Conservation (phyloP, 2,329 filamentous ascomycete species). For the Aspergillus chevalieri region DNA sequence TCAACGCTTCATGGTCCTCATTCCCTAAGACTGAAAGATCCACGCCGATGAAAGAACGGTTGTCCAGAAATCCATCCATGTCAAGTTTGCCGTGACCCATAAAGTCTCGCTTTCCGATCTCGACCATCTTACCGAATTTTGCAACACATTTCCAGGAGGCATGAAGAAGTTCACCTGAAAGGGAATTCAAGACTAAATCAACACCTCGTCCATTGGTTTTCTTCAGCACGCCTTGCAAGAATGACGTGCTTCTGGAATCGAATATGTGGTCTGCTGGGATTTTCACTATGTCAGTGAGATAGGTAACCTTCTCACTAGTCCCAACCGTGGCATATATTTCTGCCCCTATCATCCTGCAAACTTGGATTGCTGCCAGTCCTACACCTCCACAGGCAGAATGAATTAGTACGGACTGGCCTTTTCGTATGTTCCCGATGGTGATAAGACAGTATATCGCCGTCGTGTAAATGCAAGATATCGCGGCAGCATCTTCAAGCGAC, state of each 20-base stretch:
- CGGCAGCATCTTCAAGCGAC: too few relatives aligned
- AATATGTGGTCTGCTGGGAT: not conserved
- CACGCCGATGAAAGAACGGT: not conserved
- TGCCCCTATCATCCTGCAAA: not conserved
- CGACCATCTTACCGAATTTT: not conserved
- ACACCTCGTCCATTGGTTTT: conserved; percentile 3
- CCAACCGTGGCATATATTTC: not conserved
- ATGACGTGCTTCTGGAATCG: not conserved
- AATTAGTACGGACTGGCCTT: too few relatives aligned
- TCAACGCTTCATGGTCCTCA: not conserved
- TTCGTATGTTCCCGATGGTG: too few relatives aligned
- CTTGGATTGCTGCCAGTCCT: conserved; percentile 12
- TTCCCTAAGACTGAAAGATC: not conserved
- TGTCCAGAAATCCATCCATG: conserved; percentile 2
- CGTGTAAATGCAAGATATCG: too few relatives aligned
- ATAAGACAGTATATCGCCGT: too few relatives aligned
- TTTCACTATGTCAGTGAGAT: not conserved
- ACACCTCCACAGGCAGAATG: too few relatives aligned
- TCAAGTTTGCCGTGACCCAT: not conserved
- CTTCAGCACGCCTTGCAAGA: not conserved
- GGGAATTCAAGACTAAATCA: conserved; percentile 9
- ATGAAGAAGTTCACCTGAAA: conserved; percentile 6
- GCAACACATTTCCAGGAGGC: not conserved
- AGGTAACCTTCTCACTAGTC: not conserved
- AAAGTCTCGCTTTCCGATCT: not conserved